A percentile compares a stretch with the other conserved stretches of the same genome.
Evolutionary conservation across 805 yeast species (phyloP).

Genomic region (Monosporozyma aerobia): DNA sequence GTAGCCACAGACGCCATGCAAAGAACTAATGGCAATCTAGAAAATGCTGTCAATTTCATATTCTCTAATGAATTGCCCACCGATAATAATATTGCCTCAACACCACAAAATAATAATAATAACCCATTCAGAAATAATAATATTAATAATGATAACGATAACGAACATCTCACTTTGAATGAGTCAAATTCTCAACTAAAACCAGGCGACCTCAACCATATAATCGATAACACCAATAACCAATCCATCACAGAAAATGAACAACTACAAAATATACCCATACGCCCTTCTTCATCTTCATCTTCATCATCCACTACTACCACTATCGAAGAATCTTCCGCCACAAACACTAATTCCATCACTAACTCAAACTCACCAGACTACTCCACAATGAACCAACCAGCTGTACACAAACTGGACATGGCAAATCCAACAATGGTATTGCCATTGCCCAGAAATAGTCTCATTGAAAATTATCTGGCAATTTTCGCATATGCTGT

Average conservation of each 20-base stretch:
- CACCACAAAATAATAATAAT: background rate
- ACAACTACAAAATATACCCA: slow-evolving; percentile 1
- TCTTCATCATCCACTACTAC: background rate
- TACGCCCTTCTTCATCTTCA: background rate
- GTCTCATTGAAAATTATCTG: slow-evolving; percentile 23
- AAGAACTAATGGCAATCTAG: slow-evolving; percentile 44
- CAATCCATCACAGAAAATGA: background rate
- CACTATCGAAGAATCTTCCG: too few relatives aligned
- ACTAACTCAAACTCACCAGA: slow-evolving; percentile 2
- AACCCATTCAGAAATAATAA: background rate
- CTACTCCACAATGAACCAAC: slow-evolving; percentile 4
- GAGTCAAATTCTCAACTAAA: background rate
- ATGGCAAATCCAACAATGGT: slow-evolving; percentile 19
- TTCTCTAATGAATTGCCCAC: slow-evolving; percentile 20
- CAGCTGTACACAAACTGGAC: slow-evolving; percentile 3
- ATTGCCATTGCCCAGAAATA: slow-evolving; percentile 19
- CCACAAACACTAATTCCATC: too few relatives aligned
- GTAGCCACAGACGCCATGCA: slow-evolving; percentile 56
- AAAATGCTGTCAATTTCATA: slow-evolving; percentile 46
- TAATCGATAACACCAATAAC: background rate
- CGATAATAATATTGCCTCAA: background rate
- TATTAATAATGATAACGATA: too few relatives aligned
- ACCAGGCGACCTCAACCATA: background rate
- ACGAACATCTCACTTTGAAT: background rate
- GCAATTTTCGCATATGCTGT: slow-evolving; percentile 21